Evolutionary conservation across 139 green algal species (phyloP).

Genomic region (Tetradesmus obliquus): DNA sequence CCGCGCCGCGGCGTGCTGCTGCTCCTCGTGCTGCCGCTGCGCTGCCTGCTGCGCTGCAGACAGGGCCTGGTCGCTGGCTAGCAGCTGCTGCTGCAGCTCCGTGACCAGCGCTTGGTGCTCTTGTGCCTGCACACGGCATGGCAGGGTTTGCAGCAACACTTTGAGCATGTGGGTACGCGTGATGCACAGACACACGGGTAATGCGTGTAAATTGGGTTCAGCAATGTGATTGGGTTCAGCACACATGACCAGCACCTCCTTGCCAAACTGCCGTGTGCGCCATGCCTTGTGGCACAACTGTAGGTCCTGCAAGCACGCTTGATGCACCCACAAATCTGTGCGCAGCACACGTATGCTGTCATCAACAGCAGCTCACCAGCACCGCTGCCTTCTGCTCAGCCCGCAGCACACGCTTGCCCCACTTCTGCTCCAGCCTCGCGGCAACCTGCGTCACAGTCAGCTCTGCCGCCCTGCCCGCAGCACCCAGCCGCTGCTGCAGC

Average conservation of each 20-base stretch:
- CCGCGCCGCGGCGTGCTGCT: background rate
- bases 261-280: too few species aligned
- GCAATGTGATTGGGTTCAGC: background rate
- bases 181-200: too few species aligned
- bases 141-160: too few species aligned
- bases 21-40: conserved; percentile 1
- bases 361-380: background rate
- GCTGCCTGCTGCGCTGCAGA: background rate
- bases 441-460: background rate
- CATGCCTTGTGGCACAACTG: too few species aligned
- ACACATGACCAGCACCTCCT: background rate
- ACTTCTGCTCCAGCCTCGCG: background rate
- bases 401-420: background rate
- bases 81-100: conserved; percentile 17
- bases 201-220: too few species aligned
- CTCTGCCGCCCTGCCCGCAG: background rate
- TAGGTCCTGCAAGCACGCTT: too few species aligned
- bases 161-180: too few species aligned
- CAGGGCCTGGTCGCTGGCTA: background rate
- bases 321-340: too few species aligned
- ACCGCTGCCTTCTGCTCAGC: conserved; percentile 4
- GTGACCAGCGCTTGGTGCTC: background rate
- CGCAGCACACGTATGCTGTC: too few species aligned
- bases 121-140: background rate
- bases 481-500: conserved; percentile 25